A percentile compares a stretch with the other conserved stretches of the same genome.
These are phyloP conservation scores for Globisporangium polare DNA, from an alignment of 352 stramenopile genomes.

Conservation along the genomic window DNA sequence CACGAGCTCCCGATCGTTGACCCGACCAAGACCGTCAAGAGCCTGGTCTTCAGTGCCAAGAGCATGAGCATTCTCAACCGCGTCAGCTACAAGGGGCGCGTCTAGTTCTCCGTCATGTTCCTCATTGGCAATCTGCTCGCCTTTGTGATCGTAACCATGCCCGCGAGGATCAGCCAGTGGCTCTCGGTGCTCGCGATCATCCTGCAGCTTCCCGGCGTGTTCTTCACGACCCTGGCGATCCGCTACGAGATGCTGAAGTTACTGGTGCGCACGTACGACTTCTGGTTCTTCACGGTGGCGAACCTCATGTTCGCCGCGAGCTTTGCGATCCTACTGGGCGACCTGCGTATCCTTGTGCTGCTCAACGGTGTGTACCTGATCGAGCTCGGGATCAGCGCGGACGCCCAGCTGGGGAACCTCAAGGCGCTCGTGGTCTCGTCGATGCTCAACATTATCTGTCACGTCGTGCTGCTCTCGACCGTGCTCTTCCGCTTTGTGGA, in stretches of 20 bases:
- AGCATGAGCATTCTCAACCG: constrained; percentile 17
- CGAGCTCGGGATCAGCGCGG: constrained; percentile 24
- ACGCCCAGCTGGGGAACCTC: constrained; percentile 22
- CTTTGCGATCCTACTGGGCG: constrained; percentile 19
- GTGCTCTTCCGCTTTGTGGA: constrained; percentile 24
- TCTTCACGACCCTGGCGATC: constrained; percentile 21
- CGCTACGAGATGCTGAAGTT: constrained; percentile 24
- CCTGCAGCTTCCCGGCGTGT: constrained; percentile 21
- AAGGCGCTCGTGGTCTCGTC: constrained; percentile 18
- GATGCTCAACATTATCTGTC: constrained; percentile 16
- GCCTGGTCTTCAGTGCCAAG: constrained; percentile 14
- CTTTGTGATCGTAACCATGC: constrained; percentile 13
- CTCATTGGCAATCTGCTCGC: constrained; percentile 23
- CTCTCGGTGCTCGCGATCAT: constrained; percentile 19
- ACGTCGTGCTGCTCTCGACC: constrained; percentile 15
- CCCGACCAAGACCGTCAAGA: constrained; percentile 26
- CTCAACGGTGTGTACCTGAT: constrained; percentile 20
- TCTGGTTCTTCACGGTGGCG: constrained; percentile 27
- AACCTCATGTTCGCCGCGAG: constrained; percentile 25
- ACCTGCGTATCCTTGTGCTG: constrained; percentile 20
- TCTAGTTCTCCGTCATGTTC: constrained; percentile 15
- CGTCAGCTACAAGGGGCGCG: constrained; percentile 11
- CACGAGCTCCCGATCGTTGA: constrained; percentile 18
- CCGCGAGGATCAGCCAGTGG: constrained; percentile 5
- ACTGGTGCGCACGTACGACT: constrained; percentile 29